Conservation (phyloP, 2,329 filamentous ascomycete genomes). For the Alternaria arborescens region DNA sequence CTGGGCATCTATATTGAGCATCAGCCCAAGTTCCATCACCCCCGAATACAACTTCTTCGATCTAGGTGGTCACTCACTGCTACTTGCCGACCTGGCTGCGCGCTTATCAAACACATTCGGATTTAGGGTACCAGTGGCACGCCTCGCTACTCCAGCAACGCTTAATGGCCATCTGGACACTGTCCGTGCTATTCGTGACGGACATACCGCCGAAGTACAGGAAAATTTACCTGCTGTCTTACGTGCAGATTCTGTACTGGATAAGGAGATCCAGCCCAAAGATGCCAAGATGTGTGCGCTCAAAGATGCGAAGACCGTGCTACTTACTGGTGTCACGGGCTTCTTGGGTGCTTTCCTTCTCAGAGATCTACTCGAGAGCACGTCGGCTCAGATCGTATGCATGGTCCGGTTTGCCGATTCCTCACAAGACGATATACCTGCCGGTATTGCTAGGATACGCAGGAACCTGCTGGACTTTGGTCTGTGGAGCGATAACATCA, state of each 20-base stretch:
- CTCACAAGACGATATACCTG: constrained; percentile 68
- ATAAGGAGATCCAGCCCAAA: constrained; percentile 71
- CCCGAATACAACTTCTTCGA: constrained; percentile 82
- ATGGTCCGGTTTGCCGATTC: constrained; percentile 77
- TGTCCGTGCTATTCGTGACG: constrained; percentile 74
- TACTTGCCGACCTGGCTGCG: constrained; percentile 78
- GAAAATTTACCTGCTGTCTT: constrained; percentile 76
- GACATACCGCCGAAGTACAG: constrained; percentile 77
- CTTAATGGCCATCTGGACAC: constrained; percentile 76
- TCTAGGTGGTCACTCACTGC: constrained; percentile 79
- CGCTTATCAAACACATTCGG: constrained; percentile 74
- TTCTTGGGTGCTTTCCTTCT: constrained; percentile 80
- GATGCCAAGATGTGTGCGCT: constrained; percentile 65
- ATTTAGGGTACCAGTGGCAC: constrained; percentile 74
- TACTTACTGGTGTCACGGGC: constrained; percentile 78
- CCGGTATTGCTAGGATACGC: constrained; percentile 75
- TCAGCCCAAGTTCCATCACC: constrained; percentile 69
- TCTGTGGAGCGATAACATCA: constrained; percentile 77
- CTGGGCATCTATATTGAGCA: constrained; percentile 75
- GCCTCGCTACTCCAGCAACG: constrained; percentile 75
- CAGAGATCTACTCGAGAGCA: constrained; percentile 71
- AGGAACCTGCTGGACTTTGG: constrained; percentile 80
- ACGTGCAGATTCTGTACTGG: constrained; percentile 70
- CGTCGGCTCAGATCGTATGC: constrained; percentile 74
- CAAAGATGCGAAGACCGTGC: constrained; percentile 71